Evolutionary conservation across 179 eudicot species (phyloP), one percentile per base, ranked within the genome.

Genomic region (Silene noctiflora): DNA sequence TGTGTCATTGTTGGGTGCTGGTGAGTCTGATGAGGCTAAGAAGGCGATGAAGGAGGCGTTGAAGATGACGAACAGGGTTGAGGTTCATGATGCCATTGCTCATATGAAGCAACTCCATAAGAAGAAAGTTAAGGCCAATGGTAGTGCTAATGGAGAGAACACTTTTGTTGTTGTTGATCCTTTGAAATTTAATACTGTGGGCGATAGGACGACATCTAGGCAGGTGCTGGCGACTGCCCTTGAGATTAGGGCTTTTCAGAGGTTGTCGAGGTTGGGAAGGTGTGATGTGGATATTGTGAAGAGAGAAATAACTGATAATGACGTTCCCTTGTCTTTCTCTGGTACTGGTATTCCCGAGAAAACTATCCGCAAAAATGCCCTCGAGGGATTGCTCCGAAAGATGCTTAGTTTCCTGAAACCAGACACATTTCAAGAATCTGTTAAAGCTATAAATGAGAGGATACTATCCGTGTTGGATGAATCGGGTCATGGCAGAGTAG

Each of bases 31-130:
- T 60, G 99, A 95, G 77, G 99, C 99, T 44, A 95, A 80, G 84
- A 95, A 91, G 77, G 90, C 98, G 12, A 75, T 95, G 90, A 91
- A 95, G 80, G 99, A 95, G 71, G 98, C 99, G 0, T 82, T 95
- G 82, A 95, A 91, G 79, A 95, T 95, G 98, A 95, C 99, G 0
- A 95, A 95, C 71, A 85, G 99, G 82, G 92, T 95, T 39, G 99
- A 95, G 78, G 89, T 95, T 61, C 95, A 95, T 76, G 98, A 95
- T 84, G 99, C 99, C 4, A 82, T 95, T 71, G 73, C 91, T 68
- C 99, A 95, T 80, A 84, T 95, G 84, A 95, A 93, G 76, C 98
- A 91, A 71, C 85, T 95, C 20, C 98, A 95, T 81, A 95, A 89
- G 89, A 95, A 89, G 89, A 94, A 77, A 75, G 78, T 87, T 80